These are phyloP conservation scores for Cladophialophora exuberans DNA, from an alignment of 2,329 filamentous ascomycete genomes.

Conservation along the genomic window DNA sequence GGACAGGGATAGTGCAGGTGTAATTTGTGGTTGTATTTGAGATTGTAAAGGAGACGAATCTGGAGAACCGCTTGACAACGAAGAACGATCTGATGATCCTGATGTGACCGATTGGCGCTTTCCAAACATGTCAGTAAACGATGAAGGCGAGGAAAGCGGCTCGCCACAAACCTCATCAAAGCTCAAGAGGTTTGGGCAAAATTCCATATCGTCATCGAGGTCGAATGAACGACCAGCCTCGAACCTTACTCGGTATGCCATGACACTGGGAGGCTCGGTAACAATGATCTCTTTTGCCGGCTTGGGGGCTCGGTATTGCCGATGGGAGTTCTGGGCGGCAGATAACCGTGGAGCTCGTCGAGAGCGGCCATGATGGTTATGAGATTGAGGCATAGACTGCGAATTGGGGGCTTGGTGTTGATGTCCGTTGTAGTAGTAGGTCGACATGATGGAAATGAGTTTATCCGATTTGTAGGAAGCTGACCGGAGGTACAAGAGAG, in stretches of 20 bases:
- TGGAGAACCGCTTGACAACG: conserved; percentile 90
- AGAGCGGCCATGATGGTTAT: conserved; percentile 69
- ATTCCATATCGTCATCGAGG: conserved; percentile 92
- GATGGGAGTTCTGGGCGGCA: conserved; percentile 78
- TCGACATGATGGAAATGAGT: conserved; percentile 45
- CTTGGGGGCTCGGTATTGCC: conserved; percentile 82
- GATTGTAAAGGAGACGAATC: conserved; percentile 90
- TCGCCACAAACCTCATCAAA: conserved; percentile 77
- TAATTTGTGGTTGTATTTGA: conserved; percentile 71
- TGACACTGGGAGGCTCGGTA: conserved; percentile 74
- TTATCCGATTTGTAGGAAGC: conserved; percentile 21
- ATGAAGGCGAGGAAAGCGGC: conserved; percentile 25
- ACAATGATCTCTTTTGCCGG: conserved; percentile 76
- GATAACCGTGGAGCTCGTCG: conserved; percentile 81
- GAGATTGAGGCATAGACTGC: conserved; percentile 40
- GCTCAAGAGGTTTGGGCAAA: conserved; percentile 88
- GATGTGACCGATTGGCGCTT: conserved; percentile 92
- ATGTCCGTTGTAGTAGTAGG: conserved; percentile 49
- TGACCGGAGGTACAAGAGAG: conserved; percentile 1
- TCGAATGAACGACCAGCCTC: conserved; percentile 93
- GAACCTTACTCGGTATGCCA: conserved; percentile 81
- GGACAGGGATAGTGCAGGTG: conserved; percentile 74
- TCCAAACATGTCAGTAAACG: conserved; percentile 34
- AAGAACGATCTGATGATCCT: conserved; percentile 86
- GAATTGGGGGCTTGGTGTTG: conserved; percentile 59